Evolutionary conservation across 768 basidiomycete species (phyloP).

Genomic region (Kwoniella mangroviensis): DNA sequence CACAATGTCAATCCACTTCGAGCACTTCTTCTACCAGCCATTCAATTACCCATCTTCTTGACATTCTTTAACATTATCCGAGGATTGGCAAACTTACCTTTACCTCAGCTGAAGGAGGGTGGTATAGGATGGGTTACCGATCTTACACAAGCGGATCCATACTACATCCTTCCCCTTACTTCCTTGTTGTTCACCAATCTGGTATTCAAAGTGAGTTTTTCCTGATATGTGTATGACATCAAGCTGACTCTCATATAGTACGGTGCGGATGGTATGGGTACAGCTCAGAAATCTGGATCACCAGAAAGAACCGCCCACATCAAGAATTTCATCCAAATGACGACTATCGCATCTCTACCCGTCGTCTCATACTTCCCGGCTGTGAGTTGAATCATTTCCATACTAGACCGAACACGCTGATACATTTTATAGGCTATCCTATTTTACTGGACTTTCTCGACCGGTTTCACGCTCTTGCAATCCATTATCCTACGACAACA

Average conservation of each 20-base stretch:
- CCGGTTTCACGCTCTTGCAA: slow-evolving; percentile 64
- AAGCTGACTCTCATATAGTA: slow-evolving; percentile 2
- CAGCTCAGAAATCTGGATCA: slow-evolving; percentile 62
- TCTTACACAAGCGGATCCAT: slow-evolving; percentile 77
- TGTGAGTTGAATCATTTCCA: slow-evolving; percentile 62
- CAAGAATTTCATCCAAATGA: slow-evolving; percentile 69
- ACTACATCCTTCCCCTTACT: slow-evolving; percentile 70
- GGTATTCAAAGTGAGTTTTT: slow-evolving; percentile 68
- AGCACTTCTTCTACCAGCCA: slow-evolving; percentile 65
- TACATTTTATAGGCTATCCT: slow-evolving; percentile 63
- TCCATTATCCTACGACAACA: slow-evolving; percentile 61
- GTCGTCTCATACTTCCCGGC: slow-evolving; percentile 68
- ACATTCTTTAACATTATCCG: slow-evolving; percentile 82
- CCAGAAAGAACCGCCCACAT: slow-evolving; percentile 65
- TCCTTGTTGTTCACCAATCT: slow-evolving; percentile 68
- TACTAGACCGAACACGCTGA: not conserved
- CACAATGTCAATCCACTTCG: slow-evolving; percentile 69
- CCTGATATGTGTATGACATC: not conserved
- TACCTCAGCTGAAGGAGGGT: slow-evolving; percentile 75
- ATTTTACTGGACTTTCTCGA: slow-evolving; percentile 66
- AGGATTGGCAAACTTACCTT: slow-evolving; percentile 70
- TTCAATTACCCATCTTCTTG: slow-evolving; percentile 77
- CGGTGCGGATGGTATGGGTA: slow-evolving; percentile 24
- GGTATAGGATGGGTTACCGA: slow-evolving; percentile 76
- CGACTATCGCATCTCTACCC: slow-evolving; percentile 64